A percentile compares a stretch with the other conserved stretches of the same genome.
Conservation (phyloP, 2,329 filamentous ascomycete species). For the Pseudogymnoascus sp. region DNA sequence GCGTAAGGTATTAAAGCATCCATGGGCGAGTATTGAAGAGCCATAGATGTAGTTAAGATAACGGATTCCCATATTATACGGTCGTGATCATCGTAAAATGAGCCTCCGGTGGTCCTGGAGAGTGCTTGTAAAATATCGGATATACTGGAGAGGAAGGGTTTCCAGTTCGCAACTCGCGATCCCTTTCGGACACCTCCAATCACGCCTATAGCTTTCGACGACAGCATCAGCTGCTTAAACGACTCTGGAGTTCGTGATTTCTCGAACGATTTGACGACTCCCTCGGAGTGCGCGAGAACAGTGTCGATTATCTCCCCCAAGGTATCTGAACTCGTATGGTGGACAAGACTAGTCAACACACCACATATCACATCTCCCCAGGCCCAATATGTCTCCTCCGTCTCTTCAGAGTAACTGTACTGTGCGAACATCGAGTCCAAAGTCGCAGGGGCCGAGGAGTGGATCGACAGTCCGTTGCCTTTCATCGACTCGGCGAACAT, state of each 20-base stretch:
- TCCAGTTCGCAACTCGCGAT: conserved; percentile 67
- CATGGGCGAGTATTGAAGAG: conserved; percentile 71
- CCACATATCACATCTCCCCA: conserved; percentile 67
- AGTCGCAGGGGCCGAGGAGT: conserved; percentile 52
- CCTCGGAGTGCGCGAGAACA: conserved; percentile 45
- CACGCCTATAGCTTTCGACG: conserved; percentile 58
- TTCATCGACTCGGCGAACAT: conserved; percentile 81
- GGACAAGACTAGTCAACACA: conserved; percentile 72
- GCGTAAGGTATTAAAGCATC: conserved; percentile 69
- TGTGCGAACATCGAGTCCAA: conserved; percentile 45
- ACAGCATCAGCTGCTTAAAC: conserved; percentile 41
- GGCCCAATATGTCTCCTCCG: conserved; percentile 43
- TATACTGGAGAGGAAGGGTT: conserved; percentile 51
- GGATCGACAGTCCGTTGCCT: conserved; percentile 51
- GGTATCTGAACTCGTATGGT: conserved; percentile 69
- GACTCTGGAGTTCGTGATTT: conserved; percentile 26
- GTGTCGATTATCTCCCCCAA: conserved; percentile 63
- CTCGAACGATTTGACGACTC: conserved; percentile 35
- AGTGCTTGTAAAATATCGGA: conserved; percentile 46
- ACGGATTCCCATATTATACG: conserved; percentile 50
- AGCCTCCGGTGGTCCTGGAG: conserved; percentile 31
- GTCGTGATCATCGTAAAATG: conserved; percentile 29
- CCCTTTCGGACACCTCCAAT: conserved; percentile 77
- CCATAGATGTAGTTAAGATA: conserved; percentile 55
- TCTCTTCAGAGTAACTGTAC: conserved; percentile 34